Percentiles rank a stretch among this genome's conserved stretches.
Evolutionary conservation across 176 grass and related monocot genomes (phyloP).

Genomic region (Oryza punctata): DNA sequence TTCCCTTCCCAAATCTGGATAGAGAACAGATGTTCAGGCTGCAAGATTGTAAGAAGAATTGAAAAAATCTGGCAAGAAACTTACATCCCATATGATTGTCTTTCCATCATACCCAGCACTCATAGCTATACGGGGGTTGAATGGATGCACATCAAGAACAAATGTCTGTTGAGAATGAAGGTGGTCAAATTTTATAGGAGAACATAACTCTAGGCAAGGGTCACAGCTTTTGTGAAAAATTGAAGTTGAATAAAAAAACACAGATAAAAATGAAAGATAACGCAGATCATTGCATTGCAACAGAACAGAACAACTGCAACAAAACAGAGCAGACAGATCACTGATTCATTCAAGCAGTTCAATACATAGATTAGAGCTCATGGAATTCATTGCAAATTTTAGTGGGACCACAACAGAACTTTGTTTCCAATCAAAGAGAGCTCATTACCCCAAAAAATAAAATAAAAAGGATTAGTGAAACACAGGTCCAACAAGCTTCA

Average conservation of each 20-base stretch:
- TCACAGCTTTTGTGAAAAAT: slow-evolving; percentile 12
- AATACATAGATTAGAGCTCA: neutral
- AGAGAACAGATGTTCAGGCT: slow-evolving; percentile 29
- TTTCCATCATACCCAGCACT: slow-evolving; percentile 99
- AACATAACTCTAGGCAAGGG: neutral
- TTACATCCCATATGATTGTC: slow-evolving; percentile 99
- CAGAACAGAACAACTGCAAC: slow-evolving; percentile 8
- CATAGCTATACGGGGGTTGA: slow-evolving; percentile 99
- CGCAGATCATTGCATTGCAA: slow-evolving; percentile 10
- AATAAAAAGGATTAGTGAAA: neutral
- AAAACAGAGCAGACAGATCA: slow-evolving; percentile 2
- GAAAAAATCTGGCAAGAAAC: slow-evolving; percentile 41
- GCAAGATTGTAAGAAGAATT: slow-evolving; percentile 33
- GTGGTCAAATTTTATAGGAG: slow-evolving; percentile 31
- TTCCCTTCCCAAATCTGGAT: slow-evolving; percentile 99
- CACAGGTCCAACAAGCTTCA: neutral
- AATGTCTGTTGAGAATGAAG: slow-evolving; percentile 78
- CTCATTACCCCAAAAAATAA: neutral
- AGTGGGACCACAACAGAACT: neutral
- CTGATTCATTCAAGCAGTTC: slow-evolving; percentile 18
- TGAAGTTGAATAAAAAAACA: neutral
- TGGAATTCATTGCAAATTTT: slow-evolving; percentile 27
- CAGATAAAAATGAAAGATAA: slow-evolving; percentile 18
- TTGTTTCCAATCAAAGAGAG: slow-evolving; percentile 15
- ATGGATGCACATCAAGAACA: slow-evolving; percentile 99